Base-by-base conservation (phyloP, 805 yeast species). In the Maudiozyma serrabonitensis region DNA sequence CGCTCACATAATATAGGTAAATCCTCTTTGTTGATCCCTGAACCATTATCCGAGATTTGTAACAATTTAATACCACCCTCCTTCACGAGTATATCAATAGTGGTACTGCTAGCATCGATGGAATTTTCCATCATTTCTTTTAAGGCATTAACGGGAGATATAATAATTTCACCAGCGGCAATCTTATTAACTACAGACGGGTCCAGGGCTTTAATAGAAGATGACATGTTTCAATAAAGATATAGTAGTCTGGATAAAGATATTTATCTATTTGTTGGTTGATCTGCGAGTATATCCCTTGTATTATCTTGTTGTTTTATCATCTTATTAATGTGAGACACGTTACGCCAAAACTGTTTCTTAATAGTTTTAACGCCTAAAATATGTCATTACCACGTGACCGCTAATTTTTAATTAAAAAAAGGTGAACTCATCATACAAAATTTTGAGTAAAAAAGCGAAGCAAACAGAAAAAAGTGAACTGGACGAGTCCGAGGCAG, bases 91-190 rank as follows among this genome's bases (percentile, higher is more conserved):
- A 93, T 78, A 42, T 91, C 96, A 13, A 93, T 78, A 45, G 75
- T 64, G 0, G 90, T 74, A 12, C 95, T 71, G 0, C 76, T 73
- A 0, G 99, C 97, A 64, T 93, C 99, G 12, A 93, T 80, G 6
- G 95, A 78, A 70, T 93, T 93, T 68, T 93, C 99, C 52, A 93
- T 69, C 70, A 93, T 71, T 64, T 93, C 99, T 62, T 93, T 93
- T 41, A 93, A 69, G 0, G 99, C 99, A 63, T 91, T 93, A 5
- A 91, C 85, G 0, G 99, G 98, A 4, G 90, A 91, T 26, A 90
- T 77, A 50, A 93, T 87, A 67, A 93, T 87, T 69, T 93, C 98
- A 0, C 99, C 99, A 1, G 99, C 99, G 0, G 99, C 99, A 26
- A 93, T 93, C 53, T 83, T 78, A 64, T 89, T 90, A 45, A 93